Percentiles rank a stretch among this genome's conserved stretches.
Conservation (phyloP, 352 stramenopile genomes). For the Globisporangium canariense region DNA sequence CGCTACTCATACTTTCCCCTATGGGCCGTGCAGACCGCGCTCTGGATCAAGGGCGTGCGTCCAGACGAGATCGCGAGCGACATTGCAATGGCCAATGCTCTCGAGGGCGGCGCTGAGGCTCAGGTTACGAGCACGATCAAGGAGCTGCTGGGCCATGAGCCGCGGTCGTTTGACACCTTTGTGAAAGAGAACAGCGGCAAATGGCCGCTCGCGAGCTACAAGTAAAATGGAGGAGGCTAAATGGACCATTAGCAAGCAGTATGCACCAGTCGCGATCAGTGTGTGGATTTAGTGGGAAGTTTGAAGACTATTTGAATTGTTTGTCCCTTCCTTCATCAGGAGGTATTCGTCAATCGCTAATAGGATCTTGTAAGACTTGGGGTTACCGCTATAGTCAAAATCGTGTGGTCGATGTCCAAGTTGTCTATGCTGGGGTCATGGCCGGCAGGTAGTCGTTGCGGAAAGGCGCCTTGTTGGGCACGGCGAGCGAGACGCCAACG, state of each 20-base stretch:
- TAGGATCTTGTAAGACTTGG: background rate
- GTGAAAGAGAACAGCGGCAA: constrained; percentile 34
- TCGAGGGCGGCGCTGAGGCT: constrained; percentile 41
- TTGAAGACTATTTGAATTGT: background rate
- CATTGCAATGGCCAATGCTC: constrained; percentile 39
- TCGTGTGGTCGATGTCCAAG: constrained; percentile 10
- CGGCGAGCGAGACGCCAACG: constrained; percentile 49
- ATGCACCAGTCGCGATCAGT: background rate
- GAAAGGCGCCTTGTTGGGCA: constrained; percentile 21
- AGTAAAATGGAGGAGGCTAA: constrained; percentile 3
- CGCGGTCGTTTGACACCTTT: constrained; percentile 46
- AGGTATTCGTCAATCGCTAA: background rate
- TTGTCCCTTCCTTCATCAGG: background rate
- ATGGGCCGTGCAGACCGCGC: constrained; percentile 68
- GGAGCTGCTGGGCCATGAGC: constrained; percentile 30
- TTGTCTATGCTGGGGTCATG: constrained; percentile 18
- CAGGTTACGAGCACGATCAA: constrained; percentile 33
- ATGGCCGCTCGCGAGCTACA: constrained; percentile 36
- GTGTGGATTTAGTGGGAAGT: background rate
- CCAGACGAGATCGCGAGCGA: constrained; percentile 58
- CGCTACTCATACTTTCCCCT: constrained; percentile 64
- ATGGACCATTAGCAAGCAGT: background rate
- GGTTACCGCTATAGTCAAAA: background rate
- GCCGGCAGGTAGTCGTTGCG: constrained; percentile 30
- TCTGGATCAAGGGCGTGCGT: constrained; percentile 68